Evolutionary conservation across 1,284 basidiomycete species (phyloP).

Genomic region (Leccinum laetum): DNA sequence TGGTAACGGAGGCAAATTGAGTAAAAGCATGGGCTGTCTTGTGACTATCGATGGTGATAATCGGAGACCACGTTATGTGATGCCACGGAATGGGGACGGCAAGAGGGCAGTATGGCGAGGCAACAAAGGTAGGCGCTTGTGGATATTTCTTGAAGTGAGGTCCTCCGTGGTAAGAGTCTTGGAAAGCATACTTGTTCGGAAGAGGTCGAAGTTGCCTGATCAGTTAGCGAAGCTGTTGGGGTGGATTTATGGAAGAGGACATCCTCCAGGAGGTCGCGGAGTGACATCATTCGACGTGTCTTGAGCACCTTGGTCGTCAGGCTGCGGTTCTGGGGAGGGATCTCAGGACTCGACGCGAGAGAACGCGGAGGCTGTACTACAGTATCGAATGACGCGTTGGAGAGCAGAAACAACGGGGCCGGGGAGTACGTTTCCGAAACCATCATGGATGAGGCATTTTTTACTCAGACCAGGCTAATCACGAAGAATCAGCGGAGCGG

Average conservation of each 20-base stretch:
- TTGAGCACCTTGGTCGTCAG: constrained; percentile 9
- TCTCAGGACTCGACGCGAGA: constrained; percentile 3
- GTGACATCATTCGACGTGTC: constrained; percentile 13
- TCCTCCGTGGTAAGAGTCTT: background rate
- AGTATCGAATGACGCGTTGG: constrained; percentile 9
- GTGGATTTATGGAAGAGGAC: constrained; percentile 6
- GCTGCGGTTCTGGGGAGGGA: constrained; percentile 3
- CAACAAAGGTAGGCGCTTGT: constrained; percentile 6
- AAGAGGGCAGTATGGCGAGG: constrained; percentile 15
- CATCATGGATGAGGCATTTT: background rate
- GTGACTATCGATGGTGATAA: constrained; percentile 32
- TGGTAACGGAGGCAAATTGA: constrained; percentile 25
- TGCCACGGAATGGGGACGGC: constrained; percentile 25
- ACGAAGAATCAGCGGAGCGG: constrained; percentile 11
- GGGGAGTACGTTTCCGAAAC: constrained; percentile 14
- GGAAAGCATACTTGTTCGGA: background rate
- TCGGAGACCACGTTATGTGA: constrained; percentile 31
- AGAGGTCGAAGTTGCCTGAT: constrained; percentile 4
- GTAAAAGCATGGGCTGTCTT: constrained; percentile 30
- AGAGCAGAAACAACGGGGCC: constrained; percentile 12
- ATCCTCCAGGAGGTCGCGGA: constrained; percentile 13
- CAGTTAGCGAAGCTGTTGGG: constrained; percentile 4
- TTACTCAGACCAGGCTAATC: constrained; percentile 5
- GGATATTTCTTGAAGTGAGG: background rate
- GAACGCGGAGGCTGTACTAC: constrained; percentile 8